A percentile compares a stretch with the other conserved stretches of the same genome.
Conservation (phyloP, 208 protist species). For the Acanthamoeba rhysodes region DNA sequence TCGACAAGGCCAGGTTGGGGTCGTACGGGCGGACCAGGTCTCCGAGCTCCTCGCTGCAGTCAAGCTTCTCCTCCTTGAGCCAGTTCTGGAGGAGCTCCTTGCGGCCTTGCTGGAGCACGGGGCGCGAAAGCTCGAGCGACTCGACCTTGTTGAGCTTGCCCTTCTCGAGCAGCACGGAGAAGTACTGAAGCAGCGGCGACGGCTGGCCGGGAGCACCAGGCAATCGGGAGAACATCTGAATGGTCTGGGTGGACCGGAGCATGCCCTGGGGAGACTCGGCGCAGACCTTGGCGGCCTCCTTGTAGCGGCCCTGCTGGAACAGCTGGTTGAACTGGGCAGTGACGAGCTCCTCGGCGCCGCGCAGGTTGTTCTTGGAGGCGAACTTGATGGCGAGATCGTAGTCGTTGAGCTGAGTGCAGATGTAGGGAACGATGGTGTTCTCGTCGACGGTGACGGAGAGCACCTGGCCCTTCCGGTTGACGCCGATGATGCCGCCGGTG, state of each 20-base stretch:
- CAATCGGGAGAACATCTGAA: conserved; percentile 89
- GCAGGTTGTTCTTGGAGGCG: conserved; percentile 97
- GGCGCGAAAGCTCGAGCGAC: conserved; percentile 98
- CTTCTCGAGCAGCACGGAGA: conserved; percentile 97
- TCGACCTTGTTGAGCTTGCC: conserved; percentile 98
- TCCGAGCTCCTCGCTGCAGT: conserved; percentile 98
- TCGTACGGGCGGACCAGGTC: conserved; percentile 95
- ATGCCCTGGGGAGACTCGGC: conserved; percentile 94
- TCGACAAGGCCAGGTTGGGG: conserved; percentile 97
- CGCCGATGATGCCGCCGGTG: conserved; percentile 95
- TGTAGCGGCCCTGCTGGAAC: conserved; percentile 94
- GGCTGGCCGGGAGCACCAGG: conserved; percentile 93
- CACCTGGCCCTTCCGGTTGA: conserved; percentile 97
- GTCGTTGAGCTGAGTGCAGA: conserved; percentile 96
- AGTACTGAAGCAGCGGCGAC: conserved; percentile 98
- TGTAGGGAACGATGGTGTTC: conserved; percentile 96
- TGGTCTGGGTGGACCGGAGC: conserved; percentile 97
- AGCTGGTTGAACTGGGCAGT: conserved; percentile 96
- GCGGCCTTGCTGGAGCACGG: conserved; percentile 92
- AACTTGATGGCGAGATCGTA: conserved; percentile 96
- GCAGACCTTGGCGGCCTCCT: conserved; percentile 97
- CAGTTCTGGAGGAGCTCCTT: conserved; percentile 97
- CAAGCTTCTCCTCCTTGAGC: conserved; percentile 99
- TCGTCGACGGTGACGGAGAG: conserved; percentile 95
- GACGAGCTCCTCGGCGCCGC: conserved; percentile 98